These are phyloP conservation scores for Verticillium longisporum DNA, from an alignment of 2,329 filamentous ascomycete species.

Conservation along the genomic window DNA sequence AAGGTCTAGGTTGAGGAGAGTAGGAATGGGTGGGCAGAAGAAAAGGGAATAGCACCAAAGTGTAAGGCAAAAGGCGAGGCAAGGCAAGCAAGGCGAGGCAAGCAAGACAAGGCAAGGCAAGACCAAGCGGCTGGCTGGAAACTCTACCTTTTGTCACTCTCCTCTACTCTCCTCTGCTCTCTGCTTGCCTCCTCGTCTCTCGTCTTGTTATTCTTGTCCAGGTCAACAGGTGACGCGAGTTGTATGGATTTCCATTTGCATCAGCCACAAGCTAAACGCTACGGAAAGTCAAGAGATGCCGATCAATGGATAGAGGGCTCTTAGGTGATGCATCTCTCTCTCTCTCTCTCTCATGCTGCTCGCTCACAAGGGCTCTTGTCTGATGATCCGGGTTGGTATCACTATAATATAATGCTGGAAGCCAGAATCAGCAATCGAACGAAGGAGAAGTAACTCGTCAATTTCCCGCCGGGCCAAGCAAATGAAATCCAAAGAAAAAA, in stretches of 20 bases:
- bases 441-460: too few relatives aligned
- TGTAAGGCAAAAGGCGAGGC: not conserved
- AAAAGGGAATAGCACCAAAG: not conserved
- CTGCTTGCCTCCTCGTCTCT: not conserved
- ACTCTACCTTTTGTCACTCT: too few relatives aligned
- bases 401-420: too few relatives aligned
- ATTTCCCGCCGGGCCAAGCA: not conserved
- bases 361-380: too few relatives aligned
- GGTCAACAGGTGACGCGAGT: not conserved
- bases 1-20: not conserved
- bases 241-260: not conserved
- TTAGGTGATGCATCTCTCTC: too few relatives aligned
- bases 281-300: too few relatives aligned
- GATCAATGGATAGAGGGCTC: too few relatives aligned
- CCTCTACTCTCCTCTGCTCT: not conserved
- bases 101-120: slow-evolving; percentile 1
- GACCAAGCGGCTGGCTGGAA: not conserved
- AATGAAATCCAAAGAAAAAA: not conserved
- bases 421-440: too few relatives aligned
- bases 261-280: not conserved
- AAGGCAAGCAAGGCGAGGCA: not conserved
- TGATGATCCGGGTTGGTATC: too few relatives aligned
- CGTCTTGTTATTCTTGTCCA: not conserved
- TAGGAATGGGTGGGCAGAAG: not conserved
- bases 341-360: too few relatives aligned